Percentiles rank a stretch among this genome's conserved stretches.
Evolutionary conservation across 1,284 basidiomycete species (phyloP).

Genomic region (Singerocomus rubriflavus): DNA sequence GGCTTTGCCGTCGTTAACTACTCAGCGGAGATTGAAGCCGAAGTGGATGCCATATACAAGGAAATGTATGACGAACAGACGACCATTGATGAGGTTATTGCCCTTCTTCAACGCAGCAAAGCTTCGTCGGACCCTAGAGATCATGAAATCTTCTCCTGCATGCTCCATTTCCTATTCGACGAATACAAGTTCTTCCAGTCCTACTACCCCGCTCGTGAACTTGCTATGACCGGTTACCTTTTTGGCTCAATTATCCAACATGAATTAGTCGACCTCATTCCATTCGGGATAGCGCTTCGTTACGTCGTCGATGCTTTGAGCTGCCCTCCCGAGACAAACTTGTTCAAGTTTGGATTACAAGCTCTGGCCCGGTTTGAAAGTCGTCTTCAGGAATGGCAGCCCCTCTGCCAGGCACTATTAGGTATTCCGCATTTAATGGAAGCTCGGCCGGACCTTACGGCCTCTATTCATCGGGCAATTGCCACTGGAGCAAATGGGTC

Average conservation of each 20-base stretch:
- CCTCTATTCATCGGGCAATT: conserved; percentile 71
- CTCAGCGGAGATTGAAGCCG: conserved; percentile 83
- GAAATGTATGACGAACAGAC: conserved; percentile 97
- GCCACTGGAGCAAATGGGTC: conserved; percentile 46
- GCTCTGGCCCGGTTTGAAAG: conserved; percentile 88
- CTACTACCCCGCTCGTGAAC: conserved; percentile 90
- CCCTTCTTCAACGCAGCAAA: conserved; percentile 83
- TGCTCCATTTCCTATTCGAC: conserved; percentile 99
- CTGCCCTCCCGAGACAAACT: conserved; percentile 85
- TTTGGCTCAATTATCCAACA: conserved; percentile 97
- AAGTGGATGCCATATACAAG: conserved; percentile 95
- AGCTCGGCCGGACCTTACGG: conserved; percentile 81
- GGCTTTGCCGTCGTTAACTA: conserved; percentile 91
- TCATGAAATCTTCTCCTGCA: conserved; percentile 97
- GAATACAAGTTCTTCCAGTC: conserved; percentile 99
- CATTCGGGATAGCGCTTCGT: conserved; percentile 94
- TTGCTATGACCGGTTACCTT: conserved; percentile 94
- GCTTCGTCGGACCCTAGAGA: conserved; percentile 81
- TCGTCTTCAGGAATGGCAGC: conserved; percentile 91
- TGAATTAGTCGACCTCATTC: conserved; percentile 92
- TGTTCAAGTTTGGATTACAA: conserved; percentile 95
- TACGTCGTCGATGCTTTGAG: conserved; percentile 95
- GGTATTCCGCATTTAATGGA: conserved; percentile 87
- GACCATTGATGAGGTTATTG: conserved; percentile 91
- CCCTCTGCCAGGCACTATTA: conserved; percentile 86